Conservation (phyloP, 768 basidiomycete genomes). For the Lyophyllum decastes region DNA sequence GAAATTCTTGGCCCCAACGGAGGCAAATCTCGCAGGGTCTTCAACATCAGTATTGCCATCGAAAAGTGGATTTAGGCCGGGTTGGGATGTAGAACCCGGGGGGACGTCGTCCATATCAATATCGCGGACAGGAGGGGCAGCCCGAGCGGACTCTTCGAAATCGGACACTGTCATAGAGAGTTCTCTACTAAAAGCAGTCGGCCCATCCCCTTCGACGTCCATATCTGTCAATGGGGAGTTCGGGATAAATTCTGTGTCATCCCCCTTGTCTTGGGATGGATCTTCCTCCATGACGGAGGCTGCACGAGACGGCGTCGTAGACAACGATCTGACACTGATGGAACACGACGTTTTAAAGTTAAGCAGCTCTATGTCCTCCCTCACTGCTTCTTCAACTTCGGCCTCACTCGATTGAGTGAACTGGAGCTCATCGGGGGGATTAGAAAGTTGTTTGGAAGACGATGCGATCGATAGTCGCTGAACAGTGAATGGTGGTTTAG, state of each 20-base stretch:
- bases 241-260: background rate
- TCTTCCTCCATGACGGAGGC: background rate
- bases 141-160: background rate
- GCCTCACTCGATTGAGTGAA: constrained; percentile 25
- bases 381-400: constrained; percentile 29
- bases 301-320: constrained; percentile 1
- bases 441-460: background rate
- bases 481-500: constrained; percentile 2
- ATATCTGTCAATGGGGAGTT: constrained; percentile 12
- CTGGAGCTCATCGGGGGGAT: background rate
- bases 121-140: background rate
- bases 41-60: constrained; percentile 1
- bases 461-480: background rate
- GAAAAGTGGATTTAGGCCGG: background rate
- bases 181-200: background rate
- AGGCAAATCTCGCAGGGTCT: background rate
- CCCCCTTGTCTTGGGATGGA: background rate
- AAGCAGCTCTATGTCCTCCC: constrained; percentile 19
- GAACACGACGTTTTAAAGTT: constrained; percentile 30
- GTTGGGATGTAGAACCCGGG: constrained; percentile 1
- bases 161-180: constrained; percentile 13
- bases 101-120: constrained; percentile 12
- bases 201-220: constrained; percentile 14
- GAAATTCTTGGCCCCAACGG: constrained; percentile 9
- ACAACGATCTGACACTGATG: constrained; percentile 12